These are phyloP conservation scores for Fusarium sp. DNA, from an alignment of 2,329 filamentous ascomycete species.

Conservation along the genomic window DNA sequence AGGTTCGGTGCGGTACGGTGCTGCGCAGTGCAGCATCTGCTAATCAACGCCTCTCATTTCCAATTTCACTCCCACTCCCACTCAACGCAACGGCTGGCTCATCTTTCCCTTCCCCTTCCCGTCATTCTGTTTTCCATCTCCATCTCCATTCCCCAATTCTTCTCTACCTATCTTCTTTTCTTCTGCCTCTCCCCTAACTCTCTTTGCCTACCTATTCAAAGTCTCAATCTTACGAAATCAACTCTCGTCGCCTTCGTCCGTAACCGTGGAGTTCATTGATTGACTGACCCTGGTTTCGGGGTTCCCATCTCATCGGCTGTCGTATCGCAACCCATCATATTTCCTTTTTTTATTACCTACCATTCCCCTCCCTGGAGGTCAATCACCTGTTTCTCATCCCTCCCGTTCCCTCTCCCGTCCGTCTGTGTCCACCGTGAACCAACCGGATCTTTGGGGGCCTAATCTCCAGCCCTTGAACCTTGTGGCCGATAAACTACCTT, in stretches of 20 bases:
- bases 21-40: slow-evolving; percentile 3
- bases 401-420: slow-evolving; percentile 23
- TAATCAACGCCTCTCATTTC: slow-evolving; percentile 42
- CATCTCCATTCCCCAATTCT: background rate
- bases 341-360: slow-evolving; percentile 45
- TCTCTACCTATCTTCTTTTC: background rate
- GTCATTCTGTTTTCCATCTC: slow-evolving; percentile 3
- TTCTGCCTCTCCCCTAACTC: background rate
- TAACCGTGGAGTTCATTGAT: slow-evolving; percentile 11
- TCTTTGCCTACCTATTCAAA: background rate
- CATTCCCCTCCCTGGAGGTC: slow-evolving; percentile 42
- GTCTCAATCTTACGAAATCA: slow-evolving; percentile 9
- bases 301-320: slow-evolving; percentile 17
- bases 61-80: slow-evolving; percentile 23
- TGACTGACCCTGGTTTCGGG: slow-evolving; percentile 31
- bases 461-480: slow-evolving; percentile 18
- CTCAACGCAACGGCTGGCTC: slow-evolving; percentile 1
- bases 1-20: background rate
- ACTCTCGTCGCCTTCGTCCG: slow-evolving; percentile 6
- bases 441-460: slow-evolving; percentile 12
- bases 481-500: slow-evolving; percentile 19
- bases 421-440: slow-evolving; percentile 17
- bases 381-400: slow-evolving; percentile 43
- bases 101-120: slow-evolving; percentile 10
- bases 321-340: slow-evolving; percentile 20